phyloP scores from a whole-genome alignment of 768 basidiomycete species.

The Dacryopinax primogenitus region DNA sequence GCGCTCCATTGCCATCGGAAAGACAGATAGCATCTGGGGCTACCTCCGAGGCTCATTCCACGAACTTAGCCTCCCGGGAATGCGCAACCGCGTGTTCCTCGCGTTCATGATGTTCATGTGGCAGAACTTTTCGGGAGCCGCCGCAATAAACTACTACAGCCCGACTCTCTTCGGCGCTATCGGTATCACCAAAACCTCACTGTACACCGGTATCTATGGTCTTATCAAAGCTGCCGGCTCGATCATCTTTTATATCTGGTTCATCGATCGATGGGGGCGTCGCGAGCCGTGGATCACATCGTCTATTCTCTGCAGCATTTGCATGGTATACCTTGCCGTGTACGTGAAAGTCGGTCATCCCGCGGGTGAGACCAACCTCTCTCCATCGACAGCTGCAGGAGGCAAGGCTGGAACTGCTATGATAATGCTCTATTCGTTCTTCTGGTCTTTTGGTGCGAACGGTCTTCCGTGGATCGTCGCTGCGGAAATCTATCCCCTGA shows the following conservation, averaged over 20 bases:
- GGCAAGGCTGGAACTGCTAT: constrained; percentile 2
- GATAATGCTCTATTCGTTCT: constrained; percentile 25
- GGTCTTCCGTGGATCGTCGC: constrained; percentile 38
- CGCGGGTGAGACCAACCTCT: constrained; percentile 16
- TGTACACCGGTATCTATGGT: constrained; percentile 41
- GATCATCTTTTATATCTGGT: constrained; percentile 33
- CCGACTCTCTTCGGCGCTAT: constrained; percentile 39
- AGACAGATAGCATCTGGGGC: not conserved
- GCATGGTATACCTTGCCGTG: constrained; percentile 36
- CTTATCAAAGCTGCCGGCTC: constrained; percentile 30
- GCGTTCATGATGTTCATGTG: constrained; percentile 32
- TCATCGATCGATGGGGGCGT: constrained; percentile 36
- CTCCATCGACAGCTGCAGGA: not conserved
- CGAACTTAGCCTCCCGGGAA: constrained; percentile 12
- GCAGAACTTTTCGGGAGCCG: constrained; percentile 36
- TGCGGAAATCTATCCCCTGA: constrained; percentile 33
- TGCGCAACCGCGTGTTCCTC: constrained; percentile 28
- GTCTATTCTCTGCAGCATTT: constrained; percentile 30
- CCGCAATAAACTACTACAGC: constrained; percentile 36
- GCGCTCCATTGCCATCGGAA: not conserved
- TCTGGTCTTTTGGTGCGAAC: constrained; percentile 36
- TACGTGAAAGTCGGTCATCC: constrained; percentile 33
- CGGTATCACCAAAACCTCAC: constrained; percentile 30
- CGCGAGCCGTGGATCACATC: constrained; percentile 33
- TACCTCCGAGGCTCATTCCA: constrained; percentile 5